phyloP scores from a whole-genome alignment of 192 early-diverging fungal genomes.

The Chytriomyces sp. region DNA sequence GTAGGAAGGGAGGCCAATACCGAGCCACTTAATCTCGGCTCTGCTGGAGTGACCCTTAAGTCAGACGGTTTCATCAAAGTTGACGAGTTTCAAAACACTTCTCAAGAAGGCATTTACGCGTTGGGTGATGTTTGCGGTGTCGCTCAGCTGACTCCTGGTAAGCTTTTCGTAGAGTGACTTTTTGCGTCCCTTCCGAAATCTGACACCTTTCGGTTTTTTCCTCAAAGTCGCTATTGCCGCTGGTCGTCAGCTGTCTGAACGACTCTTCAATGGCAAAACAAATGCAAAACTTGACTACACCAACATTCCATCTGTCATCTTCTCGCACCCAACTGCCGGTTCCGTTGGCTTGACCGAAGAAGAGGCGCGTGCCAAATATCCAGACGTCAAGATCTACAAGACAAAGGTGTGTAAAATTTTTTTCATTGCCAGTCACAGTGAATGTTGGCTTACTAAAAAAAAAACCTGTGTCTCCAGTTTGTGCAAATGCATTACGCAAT shows the following conservation, averaged over 20 bases:
- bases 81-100: conserved; percentile 90
- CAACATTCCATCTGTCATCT: conserved; percentile 95
- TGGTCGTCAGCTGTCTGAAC: conserved; percentile 85
- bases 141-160: conserved; percentile 88
- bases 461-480: conserved; percentile 58
- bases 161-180: neutral
- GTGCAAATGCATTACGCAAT: conserved; percentile 85
- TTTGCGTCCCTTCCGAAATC: conserved; percentile 22
- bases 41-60: conserved; percentile 66
- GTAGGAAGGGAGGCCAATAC: conserved; percentile 83
- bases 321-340: conserved; percentile 87
- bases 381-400: conserved; percentile 84
- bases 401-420: conserved; percentile 50
- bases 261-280: conserved; percentile 83
- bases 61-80: conserved; percentile 75
- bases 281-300: conserved; percentile 86
- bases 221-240: conserved; percentile 89
- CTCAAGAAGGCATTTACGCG: conserved; percentile 73
- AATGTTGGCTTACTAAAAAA: neutral
- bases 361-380: conserved; percentile 75
- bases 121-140: conserved; percentile 94
- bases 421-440: neutral
- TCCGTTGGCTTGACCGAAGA: conserved; percentile 88
- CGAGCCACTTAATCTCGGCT: conserved; percentile 70
- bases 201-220: no score